A percentile compares a stretch with the other conserved stretches of the same genome.
Evolutionary conservation across 768 basidiomycete genomes (phyloP).

Genomic region (Suillus cothurnatus): DNA sequence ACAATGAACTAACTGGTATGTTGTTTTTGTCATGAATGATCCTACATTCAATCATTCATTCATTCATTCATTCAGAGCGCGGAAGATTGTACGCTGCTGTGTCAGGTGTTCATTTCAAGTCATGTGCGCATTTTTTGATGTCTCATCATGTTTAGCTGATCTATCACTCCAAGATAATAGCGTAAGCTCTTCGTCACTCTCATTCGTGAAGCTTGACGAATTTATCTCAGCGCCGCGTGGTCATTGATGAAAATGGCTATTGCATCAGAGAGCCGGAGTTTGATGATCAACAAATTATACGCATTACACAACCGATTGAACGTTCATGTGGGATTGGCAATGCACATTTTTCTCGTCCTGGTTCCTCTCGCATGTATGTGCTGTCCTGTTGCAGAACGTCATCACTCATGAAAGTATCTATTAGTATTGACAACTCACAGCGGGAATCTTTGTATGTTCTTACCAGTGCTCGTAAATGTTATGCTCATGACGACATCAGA

Average conservation of each 20-base stretch:
- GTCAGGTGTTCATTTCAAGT: constrained; percentile 19
- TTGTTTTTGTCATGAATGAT: neutral
- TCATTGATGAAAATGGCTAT: neutral
- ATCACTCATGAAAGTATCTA: neutral
- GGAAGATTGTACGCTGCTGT: constrained; percentile 16
- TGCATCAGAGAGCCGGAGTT: neutral
- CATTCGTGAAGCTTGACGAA: neutral
- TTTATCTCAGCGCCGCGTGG: neutral
- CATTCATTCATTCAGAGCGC: constrained; percentile 1
- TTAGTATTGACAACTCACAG: neutral
- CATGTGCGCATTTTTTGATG: constrained; percentile 13
- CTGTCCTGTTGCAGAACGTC: no score
- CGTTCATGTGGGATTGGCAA: no score
- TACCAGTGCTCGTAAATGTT: neutral
- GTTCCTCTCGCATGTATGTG: neutral
- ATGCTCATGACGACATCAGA: constrained; percentile 16
- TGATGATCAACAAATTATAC: no score
- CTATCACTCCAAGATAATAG: neutral
- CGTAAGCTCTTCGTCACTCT: neutral
- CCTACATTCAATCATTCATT: neutral
- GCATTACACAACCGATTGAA: no score
- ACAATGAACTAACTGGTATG: constrained; percentile 15
- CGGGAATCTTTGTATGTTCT: neutral
- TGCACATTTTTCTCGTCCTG: neutral
- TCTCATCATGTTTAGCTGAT: neutral